Evolutionary conservation across 2,329 filamentous ascomycete genomes (phyloP).

Genomic region (Calonectria hongkongensis): DNA sequence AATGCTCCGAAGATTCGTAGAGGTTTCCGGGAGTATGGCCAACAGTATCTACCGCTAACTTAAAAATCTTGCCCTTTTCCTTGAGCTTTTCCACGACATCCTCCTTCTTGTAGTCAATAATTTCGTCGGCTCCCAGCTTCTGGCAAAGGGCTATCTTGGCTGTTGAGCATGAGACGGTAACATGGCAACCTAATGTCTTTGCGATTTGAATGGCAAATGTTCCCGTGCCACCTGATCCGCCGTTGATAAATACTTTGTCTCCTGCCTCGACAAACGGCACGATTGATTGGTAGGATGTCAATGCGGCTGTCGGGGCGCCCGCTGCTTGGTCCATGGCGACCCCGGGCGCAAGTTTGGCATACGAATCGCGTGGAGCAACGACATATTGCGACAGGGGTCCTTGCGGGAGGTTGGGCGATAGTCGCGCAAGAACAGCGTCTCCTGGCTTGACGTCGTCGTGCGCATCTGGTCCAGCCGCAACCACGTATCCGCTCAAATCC

Average conservation of each 20-base stretch:
- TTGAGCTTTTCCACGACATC: conserved; percentile 69
- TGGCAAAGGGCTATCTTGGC: conserved; percentile 75
- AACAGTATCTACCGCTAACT: conserved; percentile 76
- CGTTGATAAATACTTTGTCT: conserved; percentile 78
- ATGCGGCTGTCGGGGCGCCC: conserved; percentile 64
- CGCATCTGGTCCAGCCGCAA: conserved; percentile 55
- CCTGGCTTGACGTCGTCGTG: conserved; percentile 59
- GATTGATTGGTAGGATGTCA: conserved; percentile 70
- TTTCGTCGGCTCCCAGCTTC: conserved; percentile 77
- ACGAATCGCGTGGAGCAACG: conserved; percentile 56
- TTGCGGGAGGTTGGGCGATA: conserved; percentile 55
- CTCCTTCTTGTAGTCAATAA: conserved; percentile 75
- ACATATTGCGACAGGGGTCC: conserved; percentile 68
- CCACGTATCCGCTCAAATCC: conserved; percentile 72
- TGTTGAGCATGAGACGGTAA: conserved; percentile 77
- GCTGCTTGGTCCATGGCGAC: conserved; percentile 65
- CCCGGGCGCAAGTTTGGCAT: conserved; percentile 63
- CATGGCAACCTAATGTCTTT: conserved; percentile 76
- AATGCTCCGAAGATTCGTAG: conserved; percentile 71
- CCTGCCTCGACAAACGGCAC: conserved; percentile 68
- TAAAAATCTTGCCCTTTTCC: conserved; percentile 67
- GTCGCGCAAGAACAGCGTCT: conserved; percentile 66
- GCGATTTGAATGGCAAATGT: conserved; percentile 79
- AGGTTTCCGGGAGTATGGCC: conserved; percentile 67
- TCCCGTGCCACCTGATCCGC: conserved; percentile 78